These are phyloP conservation scores for Pseudozyma hubeiensis DNA, from an alignment of 1,284 basidiomycete species.

Conservation along the genomic window DNA sequence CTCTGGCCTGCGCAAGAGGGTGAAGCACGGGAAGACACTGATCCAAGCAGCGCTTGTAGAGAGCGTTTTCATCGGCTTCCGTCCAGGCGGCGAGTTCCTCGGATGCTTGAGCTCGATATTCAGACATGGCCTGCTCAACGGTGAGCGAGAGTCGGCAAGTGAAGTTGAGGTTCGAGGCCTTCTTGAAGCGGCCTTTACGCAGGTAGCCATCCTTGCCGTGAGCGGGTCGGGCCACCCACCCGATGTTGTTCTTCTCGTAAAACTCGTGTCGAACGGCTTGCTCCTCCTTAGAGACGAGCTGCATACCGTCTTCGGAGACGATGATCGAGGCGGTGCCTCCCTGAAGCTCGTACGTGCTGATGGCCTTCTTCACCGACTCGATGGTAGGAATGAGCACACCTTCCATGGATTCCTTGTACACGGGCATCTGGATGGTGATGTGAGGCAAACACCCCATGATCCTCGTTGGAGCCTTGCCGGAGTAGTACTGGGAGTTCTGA, in stretches of 20 bases:
- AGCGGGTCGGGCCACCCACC: slow-evolving; percentile 82
- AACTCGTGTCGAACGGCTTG: slow-evolving; percentile 77
- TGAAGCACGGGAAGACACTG: slow-evolving; percentile 70
- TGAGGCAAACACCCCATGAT: slow-evolving; percentile 78
- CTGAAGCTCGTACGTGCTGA: slow-evolving; percentile 85
- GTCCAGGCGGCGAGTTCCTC: slow-evolving; percentile 26
- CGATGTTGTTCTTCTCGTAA: slow-evolving; percentile 81
- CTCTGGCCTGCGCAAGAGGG: slow-evolving; percentile 68
- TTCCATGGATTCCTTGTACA: slow-evolving; percentile 75
- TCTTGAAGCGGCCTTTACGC: slow-evolving; percentile 87
- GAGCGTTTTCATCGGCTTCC: slow-evolving; percentile 37
- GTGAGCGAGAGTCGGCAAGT: slow-evolving; percentile 78
- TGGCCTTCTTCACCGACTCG: slow-evolving; percentile 82
- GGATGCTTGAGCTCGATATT: slow-evolving; percentile 7
- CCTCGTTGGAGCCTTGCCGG: slow-evolving; percentile 72
- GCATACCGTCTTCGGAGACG: slow-evolving; percentile 81
- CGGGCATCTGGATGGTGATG: slow-evolving; percentile 81
- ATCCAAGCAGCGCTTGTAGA: slow-evolving; percentile 39
- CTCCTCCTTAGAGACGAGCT: slow-evolving; percentile 75
- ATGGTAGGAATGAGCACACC: slow-evolving; percentile 76
- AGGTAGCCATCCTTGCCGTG: slow-evolving; percentile 78
- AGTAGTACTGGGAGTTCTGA: slow-evolving; percentile 69
- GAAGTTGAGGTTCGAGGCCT: slow-evolving; percentile 90
- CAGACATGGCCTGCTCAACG: slow-evolving; percentile 77
- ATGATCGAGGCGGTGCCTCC: slow-evolving; percentile 82